Conservation (phyloP, 306 rosid genomes). For the Pueraria montana region DNA sequence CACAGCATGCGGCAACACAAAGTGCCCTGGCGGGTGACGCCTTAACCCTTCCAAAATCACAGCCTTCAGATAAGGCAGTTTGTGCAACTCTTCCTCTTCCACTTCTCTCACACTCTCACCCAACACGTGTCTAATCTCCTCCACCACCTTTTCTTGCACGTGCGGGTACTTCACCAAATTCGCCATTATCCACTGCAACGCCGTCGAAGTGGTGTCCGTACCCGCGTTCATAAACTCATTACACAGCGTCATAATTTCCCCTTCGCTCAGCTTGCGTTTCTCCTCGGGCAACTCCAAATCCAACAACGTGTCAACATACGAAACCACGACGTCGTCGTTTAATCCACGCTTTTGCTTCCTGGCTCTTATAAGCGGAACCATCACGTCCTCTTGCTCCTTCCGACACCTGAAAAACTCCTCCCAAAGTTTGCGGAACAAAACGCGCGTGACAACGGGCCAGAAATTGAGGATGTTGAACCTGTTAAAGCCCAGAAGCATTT, state of each 20-base stretch:
- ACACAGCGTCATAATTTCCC: slow-evolving; percentile 43
- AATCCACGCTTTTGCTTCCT: not conserved
- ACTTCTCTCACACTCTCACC: not conserved
- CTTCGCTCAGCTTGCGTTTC: slow-evolving; percentile 44
- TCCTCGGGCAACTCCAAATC: slow-evolving; percentile 50
- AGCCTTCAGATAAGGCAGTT: slow-evolving; percentile 42
- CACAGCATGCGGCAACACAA: slow-evolving; percentile 50
- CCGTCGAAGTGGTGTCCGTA: slow-evolving; percentile 50
- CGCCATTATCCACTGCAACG: slow-evolving; percentile 64
- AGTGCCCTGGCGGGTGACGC: slow-evolving; percentile 59
- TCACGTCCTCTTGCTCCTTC: slow-evolving; percentile 5
- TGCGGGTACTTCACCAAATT: slow-evolving; percentile 58
- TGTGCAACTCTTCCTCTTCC: slow-evolving; percentile 52
- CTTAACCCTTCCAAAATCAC: slow-evolving; percentile 57
- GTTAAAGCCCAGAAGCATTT: not conserved
- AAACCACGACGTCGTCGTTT: not conserved
- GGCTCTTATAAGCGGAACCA: slow-evolving; percentile 23
- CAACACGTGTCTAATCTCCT: slow-evolving; percentile 34
- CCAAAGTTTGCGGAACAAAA: slow-evolving; percentile 39
- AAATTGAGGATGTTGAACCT: slow-evolving; percentile 4
- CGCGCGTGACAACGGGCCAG: slow-evolving; percentile 15
- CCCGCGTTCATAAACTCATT: slow-evolving; percentile 51
- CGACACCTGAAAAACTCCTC: not conserved
- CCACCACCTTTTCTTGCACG: slow-evolving; percentile 40
- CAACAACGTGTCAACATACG: slow-evolving; percentile 54